Evolutionary conservation across 495 filamentous ascomycete genomes (phyloP).

Genomic region (Penicillium ochrochloron): DNA sequence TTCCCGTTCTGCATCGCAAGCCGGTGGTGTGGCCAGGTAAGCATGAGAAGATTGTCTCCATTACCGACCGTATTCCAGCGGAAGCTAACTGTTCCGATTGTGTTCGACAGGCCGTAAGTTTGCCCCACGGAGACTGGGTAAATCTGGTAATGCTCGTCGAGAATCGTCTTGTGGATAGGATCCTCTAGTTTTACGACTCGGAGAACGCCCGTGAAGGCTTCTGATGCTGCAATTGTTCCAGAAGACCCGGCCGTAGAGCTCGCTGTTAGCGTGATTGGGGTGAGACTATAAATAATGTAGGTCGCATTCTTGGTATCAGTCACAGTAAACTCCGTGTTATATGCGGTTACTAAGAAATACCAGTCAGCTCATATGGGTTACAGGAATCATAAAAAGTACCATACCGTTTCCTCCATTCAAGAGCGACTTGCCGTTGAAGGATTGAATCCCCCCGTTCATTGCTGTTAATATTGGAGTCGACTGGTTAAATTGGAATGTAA

Average conservation of each 20-base stretch:
- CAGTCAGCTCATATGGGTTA: neutral
- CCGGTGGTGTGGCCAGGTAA: slow-evolving; percentile 2
- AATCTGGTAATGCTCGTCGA: neutral
- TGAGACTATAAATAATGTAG: slow-evolving; percentile 1
- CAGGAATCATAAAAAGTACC: neutral
- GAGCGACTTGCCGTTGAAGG: slow-evolving; percentile 1
- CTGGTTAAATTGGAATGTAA: slow-evolving; percentile 1
- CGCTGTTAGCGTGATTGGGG: slow-evolving; percentile 1
- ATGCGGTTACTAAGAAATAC: neutral
- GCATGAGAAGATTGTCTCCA: neutral
- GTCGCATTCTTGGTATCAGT: slow-evolving; percentile 2
- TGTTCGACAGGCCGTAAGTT: neutral
- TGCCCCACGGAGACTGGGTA: neutral
- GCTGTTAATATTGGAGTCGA: neutral
- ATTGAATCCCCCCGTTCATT: slow-evolving; percentile 1
- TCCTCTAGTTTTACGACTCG: neutral
- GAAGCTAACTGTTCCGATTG: neutral
- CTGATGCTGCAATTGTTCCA: neutral
- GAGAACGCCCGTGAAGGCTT: neutral
- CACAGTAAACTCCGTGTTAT: neutral
- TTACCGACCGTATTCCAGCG: neutral
- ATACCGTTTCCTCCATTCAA: neutral
- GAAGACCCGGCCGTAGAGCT: neutral
- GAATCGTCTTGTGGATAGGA: neutral
- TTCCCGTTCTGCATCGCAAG: slow-evolving; percentile 1